These are phyloP conservation scores for Cladosporium colombiae DNA, from an alignment of 2,329 filamentous ascomycete species.

Conservation along the genomic window DNA sequence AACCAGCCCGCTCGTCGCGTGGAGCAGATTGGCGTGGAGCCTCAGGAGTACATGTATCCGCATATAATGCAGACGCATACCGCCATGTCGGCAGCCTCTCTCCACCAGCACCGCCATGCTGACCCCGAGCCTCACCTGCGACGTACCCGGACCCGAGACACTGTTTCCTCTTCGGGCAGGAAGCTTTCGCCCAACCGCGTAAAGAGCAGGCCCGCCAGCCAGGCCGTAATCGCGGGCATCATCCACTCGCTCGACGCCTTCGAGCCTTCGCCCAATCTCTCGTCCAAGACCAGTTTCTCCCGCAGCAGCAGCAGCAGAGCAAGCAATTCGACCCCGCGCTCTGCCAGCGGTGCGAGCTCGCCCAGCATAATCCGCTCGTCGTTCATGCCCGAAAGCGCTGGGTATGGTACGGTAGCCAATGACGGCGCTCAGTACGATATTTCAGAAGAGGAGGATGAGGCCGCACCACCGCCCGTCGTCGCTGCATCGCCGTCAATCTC, in stretches of 20 bases:
- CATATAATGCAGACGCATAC: background rate
- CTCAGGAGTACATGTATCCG: background rate
- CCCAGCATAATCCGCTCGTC: constrained; percentile 20
- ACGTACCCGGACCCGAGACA: constrained; percentile 7
- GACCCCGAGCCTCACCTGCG: constrained; percentile 6
- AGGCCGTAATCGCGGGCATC: constrained; percentile 68
- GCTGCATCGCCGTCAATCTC: constrained; percentile 8
- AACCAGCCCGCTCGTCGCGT: background rate
- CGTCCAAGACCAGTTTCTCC: constrained; percentile 26
- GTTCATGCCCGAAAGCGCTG: constrained; percentile 23
- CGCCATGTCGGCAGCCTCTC: constrained; percentile 7
- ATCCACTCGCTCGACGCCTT: constrained; percentile 59
- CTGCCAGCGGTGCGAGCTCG: constrained; percentile 27
- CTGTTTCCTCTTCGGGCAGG: background rate
- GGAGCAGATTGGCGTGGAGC: background rate
- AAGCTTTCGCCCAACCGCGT: constrained; percentile 35
- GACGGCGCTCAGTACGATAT: constrained; percentile 46
- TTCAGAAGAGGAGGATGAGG: constrained; percentile 57
- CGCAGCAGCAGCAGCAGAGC: constrained; percentile 24
- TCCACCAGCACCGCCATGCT: constrained; percentile 2
- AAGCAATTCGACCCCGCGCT: constrained; percentile 25
- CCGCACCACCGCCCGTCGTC: constrained; percentile 55
- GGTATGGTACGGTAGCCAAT: constrained; percentile 56
- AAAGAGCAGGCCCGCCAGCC: constrained; percentile 53
- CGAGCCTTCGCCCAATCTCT: constrained; percentile 25